Evolutionary conservation across 768 basidiomycete species (phyloP), one percentile per base, ranked within the genome.

Genomic region (Pluteus cervinus): DNA sequence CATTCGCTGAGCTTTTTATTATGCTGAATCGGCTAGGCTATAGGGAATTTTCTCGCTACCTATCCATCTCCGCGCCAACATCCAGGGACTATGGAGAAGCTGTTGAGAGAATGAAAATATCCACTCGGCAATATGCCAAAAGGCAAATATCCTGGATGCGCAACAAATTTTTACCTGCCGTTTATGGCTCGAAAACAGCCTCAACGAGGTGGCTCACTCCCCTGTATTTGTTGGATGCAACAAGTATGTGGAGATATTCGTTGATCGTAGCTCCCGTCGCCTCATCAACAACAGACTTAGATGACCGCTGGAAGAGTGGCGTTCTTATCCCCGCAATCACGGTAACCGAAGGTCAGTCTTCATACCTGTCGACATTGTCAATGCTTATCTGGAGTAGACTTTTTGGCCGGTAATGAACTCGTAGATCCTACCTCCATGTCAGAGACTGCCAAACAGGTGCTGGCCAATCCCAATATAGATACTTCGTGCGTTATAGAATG

Each of bases 81-180:
- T 53, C 64, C 43, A 47, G 61, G 34, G 52, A 60, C 9, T 85
- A 82, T 50, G 41, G 59, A 3, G 60, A 62, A 10, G 85, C 84
- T 0, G 61, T 86, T 5, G 80, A 85, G 29, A 71, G 71, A 7
- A 93, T 92, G 81, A 96, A 97, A 56, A 58, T 73, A 0, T 81
- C 85, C 0, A 99, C 93, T 6, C 68, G 85, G 15, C 84, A 91
- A 58, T 99, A 98, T 54, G 89, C 96, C 0, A 89, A 86, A 53
- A 69, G 82, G 25, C 96, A 99, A 56, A 69, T 93, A 28, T 79
- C 82, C 24, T 99, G 96, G 96, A 81, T 98, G 32, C 71, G 77
- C 25, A 89, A 89, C 54, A 94, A 96, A 58, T 60, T 98, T 10
- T 57, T 96, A 24, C 93, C 92, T 3, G 80, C 75, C 3, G 61